Percentiles rank a stretch among this genome's conserved stretches.
phyloP scores from a whole-genome alignment of 192 early-diverging fungal genomes.

The Entophlyctis luteolus region DNA sequence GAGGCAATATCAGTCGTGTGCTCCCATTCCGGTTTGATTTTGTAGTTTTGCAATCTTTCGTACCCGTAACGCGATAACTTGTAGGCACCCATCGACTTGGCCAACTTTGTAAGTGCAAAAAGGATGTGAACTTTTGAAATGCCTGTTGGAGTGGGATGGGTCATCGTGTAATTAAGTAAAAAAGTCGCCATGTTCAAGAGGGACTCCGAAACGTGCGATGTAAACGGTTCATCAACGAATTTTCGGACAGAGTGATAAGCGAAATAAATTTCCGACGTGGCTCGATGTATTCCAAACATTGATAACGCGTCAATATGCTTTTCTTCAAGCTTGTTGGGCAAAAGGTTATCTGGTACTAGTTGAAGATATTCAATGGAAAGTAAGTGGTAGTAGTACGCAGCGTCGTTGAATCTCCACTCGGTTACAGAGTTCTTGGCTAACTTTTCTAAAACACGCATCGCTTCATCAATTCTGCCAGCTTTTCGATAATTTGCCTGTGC shows the following conservation, averaged over 20 bases:
- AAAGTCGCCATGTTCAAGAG: conserved; percentile 54
- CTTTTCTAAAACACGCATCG: conserved; percentile 46
- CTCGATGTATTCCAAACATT: conserved; percentile 29
- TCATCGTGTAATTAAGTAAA: conserved; percentile 36
- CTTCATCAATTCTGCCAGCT: conserved; percentile 51
- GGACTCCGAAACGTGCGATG: conserved; percentile 44
- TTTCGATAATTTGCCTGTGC: conserved; percentile 55
- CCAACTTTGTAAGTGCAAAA: conserved; percentile 52
- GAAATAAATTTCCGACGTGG: conserved; percentile 51
- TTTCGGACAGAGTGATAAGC: conserved; percentile 48
- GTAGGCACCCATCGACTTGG: conserved; percentile 38
- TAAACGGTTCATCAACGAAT: conserved; percentile 60
- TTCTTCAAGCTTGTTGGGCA: conserved; percentile 24
- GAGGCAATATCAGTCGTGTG: conserved; percentile 48
- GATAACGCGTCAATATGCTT: conserved; percentile 20
- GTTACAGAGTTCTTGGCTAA: conserved; percentile 47
- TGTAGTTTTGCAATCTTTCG: conserved; percentile 43
- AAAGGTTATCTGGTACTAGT: conserved; percentile 27
- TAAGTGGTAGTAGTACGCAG: conserved; percentile 50
- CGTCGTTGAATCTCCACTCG: conserved; percentile 52
- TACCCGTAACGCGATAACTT: conserved; percentile 45
- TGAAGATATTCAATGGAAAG: conserved; percentile 43
- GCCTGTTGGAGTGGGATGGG: conserved; percentile 35
- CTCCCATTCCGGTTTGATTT: conserved; percentile 42
- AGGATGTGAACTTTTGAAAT: conserved; percentile 46